Evolutionary conservation across 2,329 filamentous ascomycete species (phyloP), one percentile per base, ranked within the genome.

Genomic region (Fusarium caatingaense): DNA sequence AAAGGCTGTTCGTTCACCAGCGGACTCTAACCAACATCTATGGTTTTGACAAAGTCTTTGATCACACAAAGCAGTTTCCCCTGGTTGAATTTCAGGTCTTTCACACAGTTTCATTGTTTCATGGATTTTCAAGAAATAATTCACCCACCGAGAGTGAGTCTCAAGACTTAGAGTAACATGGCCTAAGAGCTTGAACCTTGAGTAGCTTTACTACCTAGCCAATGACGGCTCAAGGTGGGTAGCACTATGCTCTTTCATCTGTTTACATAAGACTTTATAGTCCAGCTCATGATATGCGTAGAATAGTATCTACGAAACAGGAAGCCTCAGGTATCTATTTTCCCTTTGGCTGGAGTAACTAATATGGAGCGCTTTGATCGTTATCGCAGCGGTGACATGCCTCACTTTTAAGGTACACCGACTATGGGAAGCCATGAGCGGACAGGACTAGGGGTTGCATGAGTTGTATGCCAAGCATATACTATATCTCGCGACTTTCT

Each of bases 1-100:
- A 66, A 66, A 66, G 63, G 18, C 18, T 6, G 3, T 37, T 32
- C 18, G 20, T 41, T 15, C 8, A 25, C 8, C 6, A n/a, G 16
- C 20, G n/a, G 2, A 6, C 20, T 37, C 30, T 20, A 13, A 37
- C 18, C 5, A n/a, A 37, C 18, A 37, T 34, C 11, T 12, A 28
- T 28, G 27, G 27, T 30, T 25, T 25, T 27, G 34, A n/a, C 18
- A 37, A 37, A 37, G 34, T 37, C 34, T 37, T 37, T 37, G 34
- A 37, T 12, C 34, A n/a, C 6, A 37, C 34, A 37, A 37, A 37
- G 34, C 34, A 37, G 6, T 4, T 7, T 37, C 18, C 18, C 11
- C n/a, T 6, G 3, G 10, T 12, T 4, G 34, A 1, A 12, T n/a
- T 11, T 2, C 5, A 37, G 18, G 18, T n/a, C 10, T 37, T 37